Percentiles rank a stretch among this genome's conserved stretches.
These are phyloP conservation scores for Penicillium cataractarum DNA, from an alignment of 495 filamentous ascomycete genomes.

Conservation along the genomic window DNA sequence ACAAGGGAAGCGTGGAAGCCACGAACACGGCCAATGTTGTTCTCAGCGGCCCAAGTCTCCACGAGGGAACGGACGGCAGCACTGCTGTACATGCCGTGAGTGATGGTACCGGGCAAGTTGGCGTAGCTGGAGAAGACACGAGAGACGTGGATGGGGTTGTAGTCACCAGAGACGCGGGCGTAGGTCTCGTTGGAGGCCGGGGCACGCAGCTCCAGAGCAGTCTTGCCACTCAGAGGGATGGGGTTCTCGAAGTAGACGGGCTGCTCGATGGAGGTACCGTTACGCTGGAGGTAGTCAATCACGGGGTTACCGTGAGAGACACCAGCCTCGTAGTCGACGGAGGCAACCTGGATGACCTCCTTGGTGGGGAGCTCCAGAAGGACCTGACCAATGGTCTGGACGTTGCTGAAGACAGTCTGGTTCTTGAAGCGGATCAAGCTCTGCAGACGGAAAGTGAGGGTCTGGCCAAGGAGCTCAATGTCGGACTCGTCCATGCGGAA, in stretches of 20 bases:
- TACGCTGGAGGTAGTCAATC: conserved; percentile 90
- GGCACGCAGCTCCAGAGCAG: conserved; percentile 80
- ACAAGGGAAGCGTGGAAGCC: conserved; percentile 95
- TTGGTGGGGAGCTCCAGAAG: conserved; percentile 95
- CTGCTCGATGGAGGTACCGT: conserved; percentile 93
- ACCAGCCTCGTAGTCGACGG: conserved; percentile 90
- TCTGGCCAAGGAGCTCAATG: conserved; percentile 84
- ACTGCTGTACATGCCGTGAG: conserved; percentile 99
- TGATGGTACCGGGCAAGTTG: conserved; percentile 93
- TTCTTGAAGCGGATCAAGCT: conserved; percentile 93
- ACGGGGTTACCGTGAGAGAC: conserved; percentile 94
- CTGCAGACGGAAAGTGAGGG: conserved; percentile 93
- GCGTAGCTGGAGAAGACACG: conserved; percentile 95
- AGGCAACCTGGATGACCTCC: conserved; percentile 94
- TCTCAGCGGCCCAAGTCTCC: conserved; percentile 98
- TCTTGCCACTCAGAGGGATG: conserved; percentile 92
- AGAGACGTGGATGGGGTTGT: conserved; percentile 98
- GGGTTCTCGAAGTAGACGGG: conserved; percentile 96
- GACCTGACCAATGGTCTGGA: conserved; percentile 91
- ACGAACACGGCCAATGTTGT: conserved; percentile 94
- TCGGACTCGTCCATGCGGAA: conserved; percentile 82
- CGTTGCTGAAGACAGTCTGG: conserved; percentile 86
- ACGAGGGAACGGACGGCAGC: conserved; percentile 97
- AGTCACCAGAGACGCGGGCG: conserved; percentile 95
- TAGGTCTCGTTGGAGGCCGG: conserved; percentile 99